A percentile compares a stretch with the other conserved stretches of the same genome.
Conservation (phyloP, 2,329 filamentous ascomycete genomes). For the Akanthomyces dipterigenus region DNA sequence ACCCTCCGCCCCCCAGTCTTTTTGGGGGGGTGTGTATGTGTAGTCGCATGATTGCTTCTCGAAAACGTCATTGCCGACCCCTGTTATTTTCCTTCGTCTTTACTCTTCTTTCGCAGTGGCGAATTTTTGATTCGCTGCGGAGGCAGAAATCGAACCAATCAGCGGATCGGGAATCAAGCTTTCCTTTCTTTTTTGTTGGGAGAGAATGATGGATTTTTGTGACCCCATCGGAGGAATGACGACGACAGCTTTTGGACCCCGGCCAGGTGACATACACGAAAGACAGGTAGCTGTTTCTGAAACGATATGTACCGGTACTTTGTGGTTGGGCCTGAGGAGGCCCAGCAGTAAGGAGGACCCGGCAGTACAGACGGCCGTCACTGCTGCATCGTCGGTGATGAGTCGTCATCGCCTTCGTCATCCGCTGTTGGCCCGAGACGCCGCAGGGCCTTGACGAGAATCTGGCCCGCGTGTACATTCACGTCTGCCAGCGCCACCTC, state of each 20-base stretch:
- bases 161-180: background rate
- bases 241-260: background rate
- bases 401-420: background rate
- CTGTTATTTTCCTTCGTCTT: background rate
- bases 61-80: background rate
- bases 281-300: background rate
- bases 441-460: constrained; percentile 39
- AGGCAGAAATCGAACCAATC: background rate
- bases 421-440: background rate
- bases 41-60: background rate
- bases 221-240: background rate
- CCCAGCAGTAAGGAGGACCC: no score
- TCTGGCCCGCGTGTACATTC: constrained; percentile 39
- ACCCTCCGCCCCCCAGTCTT: background rate
- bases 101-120: background rate
- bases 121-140: background rate
- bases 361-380: no score
- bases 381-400: no score
- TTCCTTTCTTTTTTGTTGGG: background rate
- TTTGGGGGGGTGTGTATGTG: background rate
- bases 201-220: background rate
- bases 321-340: no score
- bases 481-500: constrained; percentile 49
- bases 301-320: background rate
- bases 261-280: background rate